Percentiles rank a stretch among this genome's conserved stretches.
Conservation (phyloP, 805 yeast genomes). For the Sungouiella blattae region DNA sequence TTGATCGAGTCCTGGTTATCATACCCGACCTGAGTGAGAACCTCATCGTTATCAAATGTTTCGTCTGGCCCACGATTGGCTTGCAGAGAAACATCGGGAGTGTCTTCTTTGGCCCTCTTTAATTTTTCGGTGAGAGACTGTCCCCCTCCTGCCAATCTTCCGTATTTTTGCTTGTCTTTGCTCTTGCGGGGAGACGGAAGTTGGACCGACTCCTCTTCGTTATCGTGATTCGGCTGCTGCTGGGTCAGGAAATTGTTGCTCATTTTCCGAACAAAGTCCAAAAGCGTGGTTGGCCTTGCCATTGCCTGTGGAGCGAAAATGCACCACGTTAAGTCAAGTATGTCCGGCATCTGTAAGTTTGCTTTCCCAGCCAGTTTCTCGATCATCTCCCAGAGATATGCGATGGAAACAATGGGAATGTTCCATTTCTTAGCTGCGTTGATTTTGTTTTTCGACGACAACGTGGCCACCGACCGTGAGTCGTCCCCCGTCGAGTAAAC, state of each 20-base stretch:
- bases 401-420: conserved; percentile 56
- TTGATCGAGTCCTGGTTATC: conserved; percentile 11
- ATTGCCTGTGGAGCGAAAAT: conserved; percentile 44
- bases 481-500: conserved; percentile 20
- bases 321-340: conserved; percentile 52
- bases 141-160: conserved; percentile 41
- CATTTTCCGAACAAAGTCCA: conserved; percentile 10
- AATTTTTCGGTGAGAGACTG: conserved; percentile 14
- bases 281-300: conserved; percentile 21
- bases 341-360: conserved; percentile 30
- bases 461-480: conserved; percentile 28
- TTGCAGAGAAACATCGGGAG: neutral
- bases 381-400: conserved; percentile 52
- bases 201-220: conserved; percentile 22
- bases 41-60: conserved; percentile 6
- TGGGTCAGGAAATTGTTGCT: conserved; percentile 2
- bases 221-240: neutral
- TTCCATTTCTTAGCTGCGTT: conserved; percentile 55
- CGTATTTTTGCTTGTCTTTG: conserved; percentile 41
- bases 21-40: conserved; percentile 16
- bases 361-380: conserved; percentile 19
- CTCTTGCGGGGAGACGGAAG: conserved; percentile 55
- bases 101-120: conserved; percentile 7
- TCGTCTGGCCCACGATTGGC: conserved; percentile 1
- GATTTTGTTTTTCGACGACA: conserved; percentile 51